These are phyloP conservation scores for Annulohypoxylon bovei DNA, from an alignment of 495 filamentous ascomycete species.

Conservation along the genomic window DNA sequence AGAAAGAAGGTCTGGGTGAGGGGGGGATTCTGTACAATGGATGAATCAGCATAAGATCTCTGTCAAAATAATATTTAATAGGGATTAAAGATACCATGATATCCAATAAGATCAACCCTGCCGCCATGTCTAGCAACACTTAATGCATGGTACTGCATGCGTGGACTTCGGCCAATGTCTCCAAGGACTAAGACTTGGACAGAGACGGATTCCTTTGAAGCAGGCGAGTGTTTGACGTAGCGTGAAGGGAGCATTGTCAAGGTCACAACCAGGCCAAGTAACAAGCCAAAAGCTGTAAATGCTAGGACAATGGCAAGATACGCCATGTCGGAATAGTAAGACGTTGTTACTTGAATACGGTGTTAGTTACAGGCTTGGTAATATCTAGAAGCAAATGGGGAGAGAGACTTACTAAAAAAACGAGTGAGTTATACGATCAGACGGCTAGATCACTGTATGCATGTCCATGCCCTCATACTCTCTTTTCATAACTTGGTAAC, in stretches of 20 bases:
- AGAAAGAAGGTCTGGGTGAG: conserved; percentile 77
- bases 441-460: not conserved
- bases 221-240: conserved; percentile 42
- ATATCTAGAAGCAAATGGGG: not conserved
- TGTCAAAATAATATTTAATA: not conserved
- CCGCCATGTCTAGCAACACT: conserved; percentile 88
- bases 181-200: conserved; percentile 95
- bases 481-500: not conserved
- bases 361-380: not conserved
- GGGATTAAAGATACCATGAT: conserved; percentile 66
- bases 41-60: conserved; percentile 23
- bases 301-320: conserved; percentile 39
- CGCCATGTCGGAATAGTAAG: conserved; percentile 41
- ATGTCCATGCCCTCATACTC: not conserved
- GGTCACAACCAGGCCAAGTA: conserved; percentile 27
- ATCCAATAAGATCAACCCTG: conserved; percentile 86
- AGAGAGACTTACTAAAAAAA: conserved; percentile 16
- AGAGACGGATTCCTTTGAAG: conserved; percentile 49
- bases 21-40: conserved; percentile 50
- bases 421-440: not conserved
- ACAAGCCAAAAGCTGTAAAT: conserved; percentile 33
- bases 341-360: not conserved
- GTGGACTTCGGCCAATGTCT: conserved; percentile 93
- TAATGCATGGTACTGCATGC: conserved; percentile 98
- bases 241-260: conserved; percentile 38